A percentile compares a stretch with the other conserved stretches of the same genome.
phyloP scores from a whole-genome alignment of 495 filamentous ascomycete genomes.

The Elasticomyces elasticus region DNA sequence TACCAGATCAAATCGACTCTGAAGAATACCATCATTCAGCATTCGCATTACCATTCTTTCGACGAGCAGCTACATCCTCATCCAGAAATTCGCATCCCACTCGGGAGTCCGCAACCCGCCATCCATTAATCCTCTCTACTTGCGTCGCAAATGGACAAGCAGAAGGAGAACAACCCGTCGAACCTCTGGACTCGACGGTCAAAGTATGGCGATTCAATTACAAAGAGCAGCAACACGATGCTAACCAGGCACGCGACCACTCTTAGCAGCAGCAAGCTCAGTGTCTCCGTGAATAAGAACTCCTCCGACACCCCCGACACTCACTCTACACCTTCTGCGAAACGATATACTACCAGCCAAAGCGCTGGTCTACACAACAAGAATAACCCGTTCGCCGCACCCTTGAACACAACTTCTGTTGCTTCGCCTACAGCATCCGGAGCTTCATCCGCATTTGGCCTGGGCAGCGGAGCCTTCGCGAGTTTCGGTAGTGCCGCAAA shows the following conservation, averaged over 20 bases:
- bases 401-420: constrained; percentile 55
- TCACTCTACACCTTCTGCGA: constrained; percentile 52
- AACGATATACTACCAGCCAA: constrained; percentile 65
- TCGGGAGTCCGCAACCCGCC: not conserved
- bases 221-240: not conserved
- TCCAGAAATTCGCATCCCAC: not conserved
- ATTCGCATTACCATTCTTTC: not conserved
- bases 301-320: constrained; percentile 53
- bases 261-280: constrained; percentile 77
- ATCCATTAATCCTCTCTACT: not conserved
- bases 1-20: too few species aligned
- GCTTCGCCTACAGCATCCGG: constrained; percentile 68
- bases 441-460: constrained; percentile 84
- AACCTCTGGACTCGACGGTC: constrained; percentile 80
- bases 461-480: constrained; percentile 91
- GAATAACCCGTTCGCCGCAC: constrained; percentile 80
- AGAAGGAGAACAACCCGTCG: constrained; percentile 16
- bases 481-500: constrained; percentile 79
- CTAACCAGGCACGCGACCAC: constrained; percentile 11
- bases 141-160: constrained; percentile 17
- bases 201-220: constrained; percentile 53
- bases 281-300: constrained; percentile 59
- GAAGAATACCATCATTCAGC: too few species aligned
- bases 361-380: constrained; percentile 45
- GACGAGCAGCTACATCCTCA: not conserved